A percentile compares a stretch with the other conserved stretches of the same genome.
Conservation (phyloP, 306 rosid species). For the Lotus japonicus region DNA sequence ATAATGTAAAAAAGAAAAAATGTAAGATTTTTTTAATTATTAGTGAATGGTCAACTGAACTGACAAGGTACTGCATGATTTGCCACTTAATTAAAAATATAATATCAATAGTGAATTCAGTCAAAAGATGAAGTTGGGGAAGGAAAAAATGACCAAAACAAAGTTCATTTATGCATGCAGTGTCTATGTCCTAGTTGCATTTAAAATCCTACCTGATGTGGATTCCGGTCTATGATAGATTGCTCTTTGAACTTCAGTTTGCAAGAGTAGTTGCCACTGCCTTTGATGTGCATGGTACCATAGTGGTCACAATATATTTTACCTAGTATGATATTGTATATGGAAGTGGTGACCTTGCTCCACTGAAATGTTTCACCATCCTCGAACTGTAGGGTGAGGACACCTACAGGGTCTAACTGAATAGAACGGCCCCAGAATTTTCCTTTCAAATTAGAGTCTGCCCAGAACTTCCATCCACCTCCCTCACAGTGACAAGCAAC, state of each 20-base stretch:
- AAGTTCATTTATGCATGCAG: not conserved
- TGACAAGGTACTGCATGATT: not conserved
- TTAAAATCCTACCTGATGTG: slow-evolving; percentile 75
- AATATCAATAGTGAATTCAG: not conserved
- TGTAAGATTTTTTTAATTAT: not conserved
- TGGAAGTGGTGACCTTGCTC: slow-evolving; percentile 99
- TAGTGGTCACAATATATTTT: slow-evolving; percentile 95
- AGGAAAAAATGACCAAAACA: not conserved
- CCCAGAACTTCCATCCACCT: slow-evolving; percentile 93
- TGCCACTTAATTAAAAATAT: too few relatives aligned
- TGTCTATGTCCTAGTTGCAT: slow-evolving; percentile 1
- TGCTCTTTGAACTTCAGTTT: slow-evolving; percentile 98
- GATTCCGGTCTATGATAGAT: slow-evolving; percentile 90
- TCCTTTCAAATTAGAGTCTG: slow-evolving; percentile 94
- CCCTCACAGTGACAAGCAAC: slow-evolving; percentile 99
- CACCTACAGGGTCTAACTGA: slow-evolving; percentile 94
- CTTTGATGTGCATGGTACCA: slow-evolving; percentile 96
- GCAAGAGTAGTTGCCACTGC: slow-evolving; percentile 90
- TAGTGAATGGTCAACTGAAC: not conserved
- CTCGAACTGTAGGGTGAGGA: slow-evolving; percentile 85
- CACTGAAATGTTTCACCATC: slow-evolving; percentile 90
- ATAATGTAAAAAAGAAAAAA: too few relatives aligned
- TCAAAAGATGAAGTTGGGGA: not conserved
- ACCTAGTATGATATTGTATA: slow-evolving; percentile 91
- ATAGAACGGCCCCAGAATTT: slow-evolving; percentile 99